These are phyloP conservation scores for Mariannaea sp. DNA, from an alignment of 2,329 filamentous ascomycete species.

Conservation along the genomic window DNA sequence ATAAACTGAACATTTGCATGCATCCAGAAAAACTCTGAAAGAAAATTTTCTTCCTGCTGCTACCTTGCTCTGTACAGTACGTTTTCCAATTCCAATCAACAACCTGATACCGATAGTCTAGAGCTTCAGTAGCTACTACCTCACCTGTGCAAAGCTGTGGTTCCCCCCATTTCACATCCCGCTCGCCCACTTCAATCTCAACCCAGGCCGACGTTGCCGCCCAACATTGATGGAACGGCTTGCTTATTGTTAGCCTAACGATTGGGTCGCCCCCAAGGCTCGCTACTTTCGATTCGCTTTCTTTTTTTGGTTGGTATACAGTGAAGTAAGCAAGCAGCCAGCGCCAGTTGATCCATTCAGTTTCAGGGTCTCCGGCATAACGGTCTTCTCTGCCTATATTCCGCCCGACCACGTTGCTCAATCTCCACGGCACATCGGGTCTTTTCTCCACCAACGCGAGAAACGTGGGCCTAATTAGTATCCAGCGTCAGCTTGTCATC, in stretches of 20 bases:
- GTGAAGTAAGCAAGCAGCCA: no score
- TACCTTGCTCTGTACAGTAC: no score
- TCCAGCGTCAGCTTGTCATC: slow-evolving; percentile 24
- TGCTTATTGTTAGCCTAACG: no score
- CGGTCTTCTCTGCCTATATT: slow-evolving; percentile 14
- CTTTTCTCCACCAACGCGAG: slow-evolving; percentile 31
- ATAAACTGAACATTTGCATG: neutral
- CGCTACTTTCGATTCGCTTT: neutral
- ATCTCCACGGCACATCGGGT: slow-evolving; percentile 26
- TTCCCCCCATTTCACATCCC: neutral
- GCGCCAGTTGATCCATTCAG: no score
- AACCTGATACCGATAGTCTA: no score
- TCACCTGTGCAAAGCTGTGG: no score
- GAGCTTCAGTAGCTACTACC: no score
- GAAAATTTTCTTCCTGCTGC: slow-evolving; percentile 1
- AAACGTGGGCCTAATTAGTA: slow-evolving; percentile 26
- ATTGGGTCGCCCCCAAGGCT: neutral
- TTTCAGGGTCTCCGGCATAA: slow-evolving; percentile 15
- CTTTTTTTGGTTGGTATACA: no score
- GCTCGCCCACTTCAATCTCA: neutral
- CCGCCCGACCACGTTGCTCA: slow-evolving; percentile 13
- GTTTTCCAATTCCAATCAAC: slow-evolving; percentile 15
- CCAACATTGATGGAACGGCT: neutral
- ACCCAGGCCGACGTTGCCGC: slow-evolving; percentile 1
- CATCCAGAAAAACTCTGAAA: neutral